Evolutionary conservation across 1,284 basidiomycete species (phyloP).

Genomic region (Irpex sp.): DNA sequence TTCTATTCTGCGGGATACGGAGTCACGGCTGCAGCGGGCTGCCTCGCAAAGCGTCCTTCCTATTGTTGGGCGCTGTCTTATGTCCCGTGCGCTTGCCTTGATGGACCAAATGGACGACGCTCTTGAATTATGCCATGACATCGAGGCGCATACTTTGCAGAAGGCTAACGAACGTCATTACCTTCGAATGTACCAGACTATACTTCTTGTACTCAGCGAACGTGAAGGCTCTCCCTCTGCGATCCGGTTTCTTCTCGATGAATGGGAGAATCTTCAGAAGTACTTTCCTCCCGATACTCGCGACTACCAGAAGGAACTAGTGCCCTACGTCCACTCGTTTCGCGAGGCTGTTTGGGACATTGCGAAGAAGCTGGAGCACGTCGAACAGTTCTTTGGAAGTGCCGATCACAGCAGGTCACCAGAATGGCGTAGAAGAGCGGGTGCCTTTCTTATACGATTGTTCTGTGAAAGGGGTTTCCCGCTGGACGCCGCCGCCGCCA

Average conservation of each 20-base stretch:
- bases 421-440: neutral
- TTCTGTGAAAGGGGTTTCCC: conserved; percentile 10
- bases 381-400: conserved; percentile 28
- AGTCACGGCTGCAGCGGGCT: conserved; percentile 14
- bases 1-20: conserved; percentile 28
- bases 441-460: neutral
- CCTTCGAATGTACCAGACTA: conserved; percentile 32
- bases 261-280: conserved; percentile 38
- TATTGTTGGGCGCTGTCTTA: conserved; percentile 14
- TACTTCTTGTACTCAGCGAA: conserved; percentile 37
- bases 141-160: conserved; percentile 15
- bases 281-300: conserved; percentile 24
- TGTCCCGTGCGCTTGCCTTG: conserved; percentile 18
- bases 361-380: conserved; percentile 26
- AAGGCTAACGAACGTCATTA: neutral
- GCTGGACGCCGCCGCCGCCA: conserved; percentile 35
- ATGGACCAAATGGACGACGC: conserved; percentile 21
- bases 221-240: conserved; percentile 34
- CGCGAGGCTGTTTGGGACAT: conserved; percentile 30
- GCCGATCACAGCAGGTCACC: neutral
- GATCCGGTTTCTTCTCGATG: conserved; percentile 40
- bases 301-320: conserved; percentile 1
- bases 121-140: conserved; percentile 4
- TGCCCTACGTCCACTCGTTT: conserved; percentile 17
- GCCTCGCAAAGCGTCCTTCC: neutral